Evolutionary conservation across 306 rosid genomes (phyloP).

Genomic region (Urtica urens): DNA sequence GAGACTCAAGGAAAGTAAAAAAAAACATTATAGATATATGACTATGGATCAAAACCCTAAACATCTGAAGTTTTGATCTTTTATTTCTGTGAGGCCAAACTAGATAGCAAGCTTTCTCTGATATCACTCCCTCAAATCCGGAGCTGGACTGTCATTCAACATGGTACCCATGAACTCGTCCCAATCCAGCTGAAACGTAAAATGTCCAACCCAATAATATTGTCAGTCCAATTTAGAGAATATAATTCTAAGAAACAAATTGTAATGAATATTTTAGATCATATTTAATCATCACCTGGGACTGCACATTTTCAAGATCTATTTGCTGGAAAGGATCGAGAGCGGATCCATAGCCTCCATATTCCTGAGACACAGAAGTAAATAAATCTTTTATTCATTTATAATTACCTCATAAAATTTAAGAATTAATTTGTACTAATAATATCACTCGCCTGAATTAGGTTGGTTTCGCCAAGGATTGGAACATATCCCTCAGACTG

Average conservation of each 20-base stretch:
- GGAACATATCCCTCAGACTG: not conserved
- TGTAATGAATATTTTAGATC: not conserved
- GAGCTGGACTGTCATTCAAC: not conserved
- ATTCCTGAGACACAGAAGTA: not conserved
- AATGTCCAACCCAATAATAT: not conserved
- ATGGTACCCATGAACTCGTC: slow-evolving; percentile 15
- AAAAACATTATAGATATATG: too few relatives aligned
- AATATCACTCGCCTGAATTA: not conserved
- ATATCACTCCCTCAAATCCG: not conserved
- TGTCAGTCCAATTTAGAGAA: not conserved
- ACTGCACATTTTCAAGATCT: not conserved
- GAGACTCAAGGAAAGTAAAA: too few relatives aligned
- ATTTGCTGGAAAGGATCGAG: not conserved
- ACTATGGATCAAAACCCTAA: too few relatives aligned
- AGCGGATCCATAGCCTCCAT: not conserved
- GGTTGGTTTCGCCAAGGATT: too few relatives aligned
- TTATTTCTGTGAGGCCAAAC: not conserved
- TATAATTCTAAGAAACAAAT: not conserved
- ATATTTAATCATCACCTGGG: too few relatives aligned
- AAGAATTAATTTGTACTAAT: not conserved
- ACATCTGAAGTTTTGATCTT: too few relatives aligned
- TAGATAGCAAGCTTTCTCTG: too few relatives aligned
- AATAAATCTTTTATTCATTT: not conserved
- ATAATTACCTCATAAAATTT: not conserved
- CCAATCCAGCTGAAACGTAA: slow-evolving; percentile 11